Evolutionary conservation across 768 basidiomycete species (phyloP), one percentile per base, ranked within the genome.

Genomic region (Tricholoma terreum): DNA sequence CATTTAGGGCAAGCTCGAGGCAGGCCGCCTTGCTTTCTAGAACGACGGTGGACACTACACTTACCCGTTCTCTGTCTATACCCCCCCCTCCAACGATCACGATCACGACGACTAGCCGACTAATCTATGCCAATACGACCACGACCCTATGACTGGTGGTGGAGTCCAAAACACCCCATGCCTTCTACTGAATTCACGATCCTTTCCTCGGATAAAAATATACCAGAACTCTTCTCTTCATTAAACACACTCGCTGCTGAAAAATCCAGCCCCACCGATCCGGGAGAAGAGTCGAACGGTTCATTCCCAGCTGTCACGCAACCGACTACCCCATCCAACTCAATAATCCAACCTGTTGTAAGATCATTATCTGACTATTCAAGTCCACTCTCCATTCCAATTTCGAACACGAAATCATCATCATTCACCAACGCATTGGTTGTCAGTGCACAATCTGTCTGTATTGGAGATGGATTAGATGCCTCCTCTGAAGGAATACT

Each of bases 381-480:
- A 43, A 43, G 46, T 34, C 62, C 66, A 52, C 40, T 54, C 19
- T 45, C 57, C 34, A 57, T 62, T 56, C 50, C 65, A 57, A 61
- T 68, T 38, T 49, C 64, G 46, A 50, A 61, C 42, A 52, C n/a
- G n/a, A n/a, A 49, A 30, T 10, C 15, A 3, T 6, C 5, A 30
- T 31, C 46, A 17, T 30, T 49, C 12, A 10, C n/a, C 30, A 60
- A 55, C 52, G 35, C 65, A 35, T 54, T 64, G 55, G 63, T 59
- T 30, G 52, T 67, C n/a, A 53, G 67, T 34, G 59, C 70, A 36
- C 63, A 65, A 33, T 62, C 77, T 14, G 72, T 87, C 2, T 91
- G 89, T 67, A 76, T 85, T 52, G 89, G 89, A 34, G 62, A 80
- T 24, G 86, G 86, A 3, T 58, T 89, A 27, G 89, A 91, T 69